Evolutionary conservation across 495 filamentous ascomycete genomes (phyloP), one percentile per base, ranked within the genome.

Genomic region (Arthonia radiata): DNA sequence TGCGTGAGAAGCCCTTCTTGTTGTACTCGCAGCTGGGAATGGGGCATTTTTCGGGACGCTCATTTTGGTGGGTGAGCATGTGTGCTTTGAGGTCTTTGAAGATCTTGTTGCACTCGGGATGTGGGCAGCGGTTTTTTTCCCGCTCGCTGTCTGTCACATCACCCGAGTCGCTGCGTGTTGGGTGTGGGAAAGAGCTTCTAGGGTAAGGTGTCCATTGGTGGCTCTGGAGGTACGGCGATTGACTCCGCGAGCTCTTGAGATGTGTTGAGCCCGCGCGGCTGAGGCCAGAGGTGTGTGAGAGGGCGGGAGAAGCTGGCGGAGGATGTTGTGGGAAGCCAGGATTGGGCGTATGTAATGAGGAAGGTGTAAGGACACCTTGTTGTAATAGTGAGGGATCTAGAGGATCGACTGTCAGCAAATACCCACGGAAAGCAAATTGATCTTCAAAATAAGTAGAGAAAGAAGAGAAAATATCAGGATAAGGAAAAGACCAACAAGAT

Each of bases 81-180:
- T 99, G 86, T 4, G 86, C 82, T 38, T 83, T 86, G 28, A 90
- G 50, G 37, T 93, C 82, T 41, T 89, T 89, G 61, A 91, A 90
- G n/a, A 77, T 57, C 29, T 76, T 68, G 10, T 80, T 78, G 34
- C 82, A 93, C 14, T 86, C 78, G 0, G 73, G 67, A 37, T 75
- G 63, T 8, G 77, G 74, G 49, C 82, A 93, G 24, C 73, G 62
- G 24, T 71, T 70, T 41, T 71, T 68, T 34, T 67, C 59, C 27
- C 59, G 60, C 18, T 46, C 46, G 23, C 71, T 70, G 12, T 78
- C 74, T 21, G 74, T 64, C 19, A 50, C 37, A 23, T 67, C 57
- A 22, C 54, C 33, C 41, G 46, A 54, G 34, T 49, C 58, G 15
- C 61, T 59, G 10, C 51, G 49, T 2, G 58, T n/a, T n/a, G n/a